Evolutionary conservation across 495 filamentous ascomycete genomes (phyloP), one percentile per base, ranked within the genome.

Genomic region (Aspergillus mulundensis): DNA sequence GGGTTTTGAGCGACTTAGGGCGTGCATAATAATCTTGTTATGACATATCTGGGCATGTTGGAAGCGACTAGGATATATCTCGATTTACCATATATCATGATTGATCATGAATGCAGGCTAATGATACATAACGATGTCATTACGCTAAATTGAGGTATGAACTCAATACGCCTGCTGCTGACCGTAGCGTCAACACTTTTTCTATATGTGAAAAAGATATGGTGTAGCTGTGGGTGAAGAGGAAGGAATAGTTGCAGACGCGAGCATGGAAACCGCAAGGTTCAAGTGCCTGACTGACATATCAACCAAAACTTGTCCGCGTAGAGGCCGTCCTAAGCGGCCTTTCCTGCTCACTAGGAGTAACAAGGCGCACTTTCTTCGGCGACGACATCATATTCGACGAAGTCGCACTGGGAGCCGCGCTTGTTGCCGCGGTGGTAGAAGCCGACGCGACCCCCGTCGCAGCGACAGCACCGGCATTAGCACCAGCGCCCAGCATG

Each of bases 321-420:
- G 53, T 42, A 25, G 64, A 53, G 2, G 61, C 56, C 45, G 44
- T 62, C 28, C 61, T 59, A 5, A 67, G 61, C 16, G 58, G 53
- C 42, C 67, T 64, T 12, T 66, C 65, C 54, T 77, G 72, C 59
- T 77, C 75, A 52, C 62, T 68, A 12, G 75, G 75, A 7, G 75
- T 76, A 11, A 77, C 70, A 28, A 77, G 56, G 5, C 75, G 67
- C 18, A 77, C 75, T 53, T 70, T 73, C 58, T 76, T 77, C n/a
- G 75, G 72, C 5, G 75, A 77, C 50, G 74, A 76, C 57, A 71
- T 64, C 21, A 65, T 58, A 47, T 66, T 66, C 14, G 71, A 64
- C 43, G 67, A 59, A 0, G 62, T 51, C 8, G 54, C 65, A 16
- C 61, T 61, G 23, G 59, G 48, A 36, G 58, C 58, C 20, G 52